These are phyloP conservation scores for Meyerozyma elateridarum DNA, from an alignment of 1,139 yeast genomes.

Conservation along the genomic window DNA sequence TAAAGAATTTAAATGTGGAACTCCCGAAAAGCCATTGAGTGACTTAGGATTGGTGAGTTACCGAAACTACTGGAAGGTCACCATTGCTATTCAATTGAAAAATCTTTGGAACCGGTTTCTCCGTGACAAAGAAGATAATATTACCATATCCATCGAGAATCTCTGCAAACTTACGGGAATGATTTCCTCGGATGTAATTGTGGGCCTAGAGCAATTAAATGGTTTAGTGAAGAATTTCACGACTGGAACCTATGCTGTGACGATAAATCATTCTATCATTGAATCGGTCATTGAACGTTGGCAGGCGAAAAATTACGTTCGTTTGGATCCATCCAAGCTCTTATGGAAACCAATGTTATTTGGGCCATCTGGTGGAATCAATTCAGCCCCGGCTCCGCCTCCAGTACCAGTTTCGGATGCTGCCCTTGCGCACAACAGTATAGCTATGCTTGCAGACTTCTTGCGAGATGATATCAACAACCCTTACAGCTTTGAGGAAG, in stretches of 20 bases:
- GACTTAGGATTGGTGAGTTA: slow-evolving; percentile 83
- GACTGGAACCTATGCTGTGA: slow-evolving; percentile 48
- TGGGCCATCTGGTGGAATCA: slow-evolving; percentile 81
- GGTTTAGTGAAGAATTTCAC: slow-evolving; percentile 48
- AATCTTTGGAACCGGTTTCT: slow-evolving; percentile 26
- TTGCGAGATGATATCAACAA: slow-evolving; percentile 62
- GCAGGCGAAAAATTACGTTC: slow-evolving; percentile 52
- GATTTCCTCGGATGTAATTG: slow-evolving; percentile 81
- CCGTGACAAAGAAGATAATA: slow-evolving; percentile 7
- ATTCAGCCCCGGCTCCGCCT: slow-evolving; percentile 47
- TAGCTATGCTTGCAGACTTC: slow-evolving; percentile 51
- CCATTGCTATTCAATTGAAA: slow-evolving; percentile 45
- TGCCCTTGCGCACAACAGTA: slow-evolving; percentile 35
- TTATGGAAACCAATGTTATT: slow-evolving; percentile 81
- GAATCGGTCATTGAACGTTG: slow-evolving; percentile 44
- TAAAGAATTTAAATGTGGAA: slow-evolving; percentile 74
- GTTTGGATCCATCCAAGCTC: slow-evolving; percentile 47
- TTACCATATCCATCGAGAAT: slow-evolving; percentile 48
- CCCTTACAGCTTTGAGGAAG: slow-evolving; percentile 52
- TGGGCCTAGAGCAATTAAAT: slow-evolving; percentile 75
- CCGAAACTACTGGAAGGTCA: slow-evolving; percentile 78
- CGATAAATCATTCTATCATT: slow-evolving; percentile 45
- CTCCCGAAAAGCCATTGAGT: slow-evolving; percentile 93
- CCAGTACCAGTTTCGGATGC: slow-evolving; percentile 13
- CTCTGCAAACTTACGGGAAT: slow-evolving; percentile 75